Conservation (phyloP, 371 early-diverging fungal species). For the Syncephalis fuscata region DNA sequence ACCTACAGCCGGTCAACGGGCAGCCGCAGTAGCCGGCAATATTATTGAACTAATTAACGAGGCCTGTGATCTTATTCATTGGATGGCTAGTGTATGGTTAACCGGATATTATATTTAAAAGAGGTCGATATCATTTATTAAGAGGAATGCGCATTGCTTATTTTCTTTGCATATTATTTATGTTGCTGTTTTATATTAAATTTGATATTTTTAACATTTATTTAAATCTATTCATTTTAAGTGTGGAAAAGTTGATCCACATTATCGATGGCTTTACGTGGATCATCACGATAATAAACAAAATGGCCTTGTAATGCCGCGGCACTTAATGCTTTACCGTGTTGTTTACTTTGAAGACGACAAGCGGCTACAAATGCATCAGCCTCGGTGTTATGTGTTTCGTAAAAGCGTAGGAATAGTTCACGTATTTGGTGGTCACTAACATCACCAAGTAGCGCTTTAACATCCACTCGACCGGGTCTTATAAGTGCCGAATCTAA, state of each 20-base stretch:
- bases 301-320: constrained; percentile 93
- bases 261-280: constrained; percentile 43
- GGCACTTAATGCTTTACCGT: constrained; percentile 41
- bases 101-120: no score
- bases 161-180: no score
- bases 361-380: constrained; percentile 45
- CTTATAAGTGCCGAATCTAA: constrained; percentile 96
- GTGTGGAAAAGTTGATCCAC: constrained; percentile 1
- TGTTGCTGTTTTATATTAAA: no score
- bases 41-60: no score
- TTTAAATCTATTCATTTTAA: no score
- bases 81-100: no score
- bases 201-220: no score
- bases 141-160: no score
- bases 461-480: constrained; percentile 96
- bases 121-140: no score
- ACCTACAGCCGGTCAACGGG: no score
- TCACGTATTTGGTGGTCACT: constrained; percentile 49
- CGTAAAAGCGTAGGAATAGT: constrained; percentile 87
- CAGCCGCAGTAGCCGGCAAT: no score
- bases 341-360: background rate
- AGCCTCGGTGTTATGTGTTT: constrained; percentile 33
- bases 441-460: constrained; percentile 79
- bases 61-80: no score
- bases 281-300: constrained; percentile 66